Conservation (phyloP, 2,329 filamentous ascomycete species). For the Fusarium tupiense region DNA sequence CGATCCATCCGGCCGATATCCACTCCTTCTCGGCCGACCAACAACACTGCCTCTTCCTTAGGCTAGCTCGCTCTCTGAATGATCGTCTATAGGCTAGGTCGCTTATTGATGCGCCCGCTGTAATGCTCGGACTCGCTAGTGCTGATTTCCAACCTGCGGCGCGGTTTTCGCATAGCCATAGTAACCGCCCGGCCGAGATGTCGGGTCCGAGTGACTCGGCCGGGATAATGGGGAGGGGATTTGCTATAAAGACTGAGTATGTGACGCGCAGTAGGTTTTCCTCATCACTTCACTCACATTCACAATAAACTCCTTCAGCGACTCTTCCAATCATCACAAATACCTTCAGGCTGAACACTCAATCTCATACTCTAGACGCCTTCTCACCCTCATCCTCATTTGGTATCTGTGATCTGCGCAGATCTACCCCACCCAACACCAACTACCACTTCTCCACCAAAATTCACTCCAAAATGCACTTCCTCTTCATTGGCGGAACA, state of each 20-base stretch:
- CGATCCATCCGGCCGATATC: not conserved
- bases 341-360: no score
- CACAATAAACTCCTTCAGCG: no score
- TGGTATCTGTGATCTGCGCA: not conserved
- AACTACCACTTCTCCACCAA: not conserved
- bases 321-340: accelerated
- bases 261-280: accelerated
- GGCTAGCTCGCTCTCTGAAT: not conserved
- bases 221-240: accelerated
- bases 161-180: not conserved
- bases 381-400: not conserved
- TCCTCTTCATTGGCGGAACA: constrained; percentile 28
- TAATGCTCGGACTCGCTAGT: not conserved
- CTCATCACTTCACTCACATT: not conserved
- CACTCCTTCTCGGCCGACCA: not conserved
- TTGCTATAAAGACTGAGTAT: constrained; percentile 16
- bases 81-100: not conserved
- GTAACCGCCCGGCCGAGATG: not conserved
- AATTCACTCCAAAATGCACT: constrained; percentile 3
- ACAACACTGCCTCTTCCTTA: not conserved
- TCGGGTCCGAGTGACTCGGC: constrained; percentile 3
- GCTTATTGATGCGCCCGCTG: not conserved
- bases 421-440: not conserved
- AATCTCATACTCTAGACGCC: not conserved
- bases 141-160: constrained; percentile 5